Percentiles rank a stretch among this genome's conserved stretches.
Evolutionary conservation across 2,329 filamentous ascomycete genomes (phyloP).

Genomic region (Huntiella decipiens): DNA sequence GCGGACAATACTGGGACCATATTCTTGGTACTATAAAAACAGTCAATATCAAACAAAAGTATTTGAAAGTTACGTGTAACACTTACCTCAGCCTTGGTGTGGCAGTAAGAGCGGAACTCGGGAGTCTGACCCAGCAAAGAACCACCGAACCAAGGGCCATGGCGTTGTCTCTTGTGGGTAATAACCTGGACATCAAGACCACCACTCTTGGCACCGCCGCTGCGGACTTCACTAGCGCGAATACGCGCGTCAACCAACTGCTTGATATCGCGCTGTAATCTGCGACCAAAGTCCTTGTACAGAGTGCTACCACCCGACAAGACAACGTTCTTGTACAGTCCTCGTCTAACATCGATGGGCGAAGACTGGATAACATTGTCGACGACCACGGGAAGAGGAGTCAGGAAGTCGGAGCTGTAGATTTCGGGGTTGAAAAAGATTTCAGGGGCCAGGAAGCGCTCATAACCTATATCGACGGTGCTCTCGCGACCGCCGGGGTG

Average conservation of each 20-base stretch:
- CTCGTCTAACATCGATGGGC: constrained; percentile 89
- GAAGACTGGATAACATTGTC: constrained; percentile 95
- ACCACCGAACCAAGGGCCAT: constrained; percentile 96
- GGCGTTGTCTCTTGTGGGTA: constrained; percentile 88
- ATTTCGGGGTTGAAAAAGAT: constrained; percentile 99
- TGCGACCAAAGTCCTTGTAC: constrained; percentile 94
- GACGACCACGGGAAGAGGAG: constrained; percentile 81
- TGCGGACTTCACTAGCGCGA: constrained; percentile 74
- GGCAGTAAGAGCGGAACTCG: constrained; percentile 96
- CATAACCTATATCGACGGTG: constrained; percentile 84
- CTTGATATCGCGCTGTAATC: constrained; percentile 92
- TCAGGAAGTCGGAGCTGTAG: constrained; percentile 96
- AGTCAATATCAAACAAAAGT: neutral
- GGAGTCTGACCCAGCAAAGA: constrained; percentile 92
- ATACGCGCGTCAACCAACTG: constrained; percentile 89
- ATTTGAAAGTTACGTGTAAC: neutral
- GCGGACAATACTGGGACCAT: constrained; percentile 85
- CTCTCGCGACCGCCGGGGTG: constrained; percentile 73
- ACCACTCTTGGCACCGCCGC: constrained; percentile 80
- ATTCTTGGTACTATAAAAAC: constrained; percentile 64
- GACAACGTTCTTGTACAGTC: constrained; percentile 99
- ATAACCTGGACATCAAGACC: constrained; percentile 95
- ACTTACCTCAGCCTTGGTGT: constrained; percentile 62
- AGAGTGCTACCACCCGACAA: constrained; percentile 90
- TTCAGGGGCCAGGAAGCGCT: constrained; percentile 92